Evolutionary conservation across 768 basidiomycete species (phyloP), one percentile per base, ranked within the genome.

Genomic region (Suillus spraguei): DNA sequence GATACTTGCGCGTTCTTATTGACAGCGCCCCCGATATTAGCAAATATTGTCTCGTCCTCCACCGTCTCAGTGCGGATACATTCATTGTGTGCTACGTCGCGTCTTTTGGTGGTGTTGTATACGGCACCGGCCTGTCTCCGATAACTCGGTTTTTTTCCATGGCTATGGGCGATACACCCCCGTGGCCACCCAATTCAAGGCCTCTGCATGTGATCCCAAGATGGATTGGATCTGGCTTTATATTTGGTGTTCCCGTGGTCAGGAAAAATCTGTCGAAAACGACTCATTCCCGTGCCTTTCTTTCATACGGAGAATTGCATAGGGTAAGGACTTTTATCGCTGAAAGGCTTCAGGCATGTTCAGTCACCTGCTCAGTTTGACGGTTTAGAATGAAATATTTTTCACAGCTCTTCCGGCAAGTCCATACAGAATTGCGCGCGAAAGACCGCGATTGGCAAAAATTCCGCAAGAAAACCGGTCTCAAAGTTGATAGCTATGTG

Each of bases 21-120:
- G 20, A 20, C 32, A 33, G 17, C 14, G 53, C 56, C 7, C 63
- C 36, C 13, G 32, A 39, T 47, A 50, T 64, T 20, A 47, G 64
- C 22, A 64, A 64, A 46, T 64, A 64, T 38, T 81, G 79, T 60
- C 62, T 81, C n/a, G 71, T 81, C 56, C 71, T 79, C 32, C 64
- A 69, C 36, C 75, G 72, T 38, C 67, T 77, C 17, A 64, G 64
- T 24, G 67, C 63, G 13, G 67, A 72, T 16, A 55, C 56, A 52
- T 78, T 80, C 60, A 68, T 78, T 49, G 74, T 80, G 58, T 81
- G 77, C 62, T 72, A 74, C 52, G 65, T 79, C 63, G 74, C 77
- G 33, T 77, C 79, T 24, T 78, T 75, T 49, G 74, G 76, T 6
- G 65, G 71, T 6, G 72, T 72, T 7, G 71, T 63, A 46, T 62